These are phyloP conservation scores for Funneliformis geosporum DNA, from an alignment of 192 early-diverging fungal genomes.

Conservation along the genomic window DNA sequence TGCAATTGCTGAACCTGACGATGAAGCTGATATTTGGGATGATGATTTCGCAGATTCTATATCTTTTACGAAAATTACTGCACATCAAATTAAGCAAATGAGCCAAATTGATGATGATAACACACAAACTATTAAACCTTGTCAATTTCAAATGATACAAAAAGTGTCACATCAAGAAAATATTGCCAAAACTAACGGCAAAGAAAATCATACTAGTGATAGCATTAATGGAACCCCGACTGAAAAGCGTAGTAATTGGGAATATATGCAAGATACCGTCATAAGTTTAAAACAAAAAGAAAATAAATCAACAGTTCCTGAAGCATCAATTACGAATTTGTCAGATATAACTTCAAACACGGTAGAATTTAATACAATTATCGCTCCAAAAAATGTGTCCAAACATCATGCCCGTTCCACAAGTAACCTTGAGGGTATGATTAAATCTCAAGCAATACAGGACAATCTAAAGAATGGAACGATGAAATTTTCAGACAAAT, in stretches of 20 bases:
- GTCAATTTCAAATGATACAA: background rate
- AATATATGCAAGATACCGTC: conserved; percentile 9
- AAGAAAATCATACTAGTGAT: background rate
- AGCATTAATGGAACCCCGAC: background rate
- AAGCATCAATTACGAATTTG: too few species aligned
- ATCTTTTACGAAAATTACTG: conserved; percentile 34
- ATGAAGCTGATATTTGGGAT: conserved; percentile 42
- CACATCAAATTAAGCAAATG: conserved; percentile 33
- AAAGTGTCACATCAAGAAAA: background rate
- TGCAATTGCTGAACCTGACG: conserved; percentile 33
- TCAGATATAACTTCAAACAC: background rate
- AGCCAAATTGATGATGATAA: conserved; percentile 29
- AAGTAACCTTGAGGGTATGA: background rate
- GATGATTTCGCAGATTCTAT: conserved; percentile 46
- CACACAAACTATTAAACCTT: background rate
- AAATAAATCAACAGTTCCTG: background rate
- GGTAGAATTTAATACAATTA: background rate
- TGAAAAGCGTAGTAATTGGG: background rate
- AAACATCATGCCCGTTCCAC: background rate
- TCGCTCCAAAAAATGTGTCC: background rate
- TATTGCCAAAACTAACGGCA: background rate
- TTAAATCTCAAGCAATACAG: background rate
- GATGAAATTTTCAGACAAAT: too few species aligned
- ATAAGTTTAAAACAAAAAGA: background rate
- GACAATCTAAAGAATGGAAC: background rate